Conservation (phyloP, 139 green algal species). For the Chlorella sp. region DNA sequence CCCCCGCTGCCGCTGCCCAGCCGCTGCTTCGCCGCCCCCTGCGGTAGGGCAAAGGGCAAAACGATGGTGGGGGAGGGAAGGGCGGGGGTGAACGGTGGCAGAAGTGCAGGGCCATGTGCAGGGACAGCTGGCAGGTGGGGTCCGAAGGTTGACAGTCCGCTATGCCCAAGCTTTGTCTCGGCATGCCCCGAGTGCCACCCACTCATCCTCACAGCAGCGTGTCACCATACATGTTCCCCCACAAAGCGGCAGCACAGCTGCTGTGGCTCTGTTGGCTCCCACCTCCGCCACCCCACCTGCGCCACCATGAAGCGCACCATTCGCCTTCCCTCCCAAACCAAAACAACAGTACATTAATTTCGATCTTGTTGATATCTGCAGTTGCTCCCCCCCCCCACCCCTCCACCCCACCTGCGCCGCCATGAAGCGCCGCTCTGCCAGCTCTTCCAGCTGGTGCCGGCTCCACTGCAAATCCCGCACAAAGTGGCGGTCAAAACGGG, state of each 20-base stretch:
- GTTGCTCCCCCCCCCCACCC: no score
- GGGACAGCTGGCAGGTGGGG: no score
- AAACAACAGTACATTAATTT: neutral
- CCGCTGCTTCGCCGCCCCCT: constrained; percentile 17
- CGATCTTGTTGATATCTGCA: no score
- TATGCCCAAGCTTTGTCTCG: no score
- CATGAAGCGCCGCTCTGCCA: constrained; percentile 85
- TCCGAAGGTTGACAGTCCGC: no score
- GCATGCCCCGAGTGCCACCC: no score
- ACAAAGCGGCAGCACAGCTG: no score
- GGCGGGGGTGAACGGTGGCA: neutral
- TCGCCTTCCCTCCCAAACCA: neutral
- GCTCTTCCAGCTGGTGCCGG: constrained; percentile 92
- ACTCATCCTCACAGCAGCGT: no score
- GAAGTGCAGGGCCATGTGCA: no score
- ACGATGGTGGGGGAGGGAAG: neutral
- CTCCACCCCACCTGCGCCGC: constrained; percentile 65
- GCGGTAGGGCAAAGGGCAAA: neutral
- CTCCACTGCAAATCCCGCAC: constrained; percentile 89
- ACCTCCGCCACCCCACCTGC: neutral
- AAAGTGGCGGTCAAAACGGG: constrained; percentile 78
- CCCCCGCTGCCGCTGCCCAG: neutral
- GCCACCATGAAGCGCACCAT: neutral
- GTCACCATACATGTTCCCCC: no score
- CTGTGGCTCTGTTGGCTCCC: no score